Conservation (phyloP, 2,329 filamentous ascomycete genomes). For the Neoascochyta sp. region DNA sequence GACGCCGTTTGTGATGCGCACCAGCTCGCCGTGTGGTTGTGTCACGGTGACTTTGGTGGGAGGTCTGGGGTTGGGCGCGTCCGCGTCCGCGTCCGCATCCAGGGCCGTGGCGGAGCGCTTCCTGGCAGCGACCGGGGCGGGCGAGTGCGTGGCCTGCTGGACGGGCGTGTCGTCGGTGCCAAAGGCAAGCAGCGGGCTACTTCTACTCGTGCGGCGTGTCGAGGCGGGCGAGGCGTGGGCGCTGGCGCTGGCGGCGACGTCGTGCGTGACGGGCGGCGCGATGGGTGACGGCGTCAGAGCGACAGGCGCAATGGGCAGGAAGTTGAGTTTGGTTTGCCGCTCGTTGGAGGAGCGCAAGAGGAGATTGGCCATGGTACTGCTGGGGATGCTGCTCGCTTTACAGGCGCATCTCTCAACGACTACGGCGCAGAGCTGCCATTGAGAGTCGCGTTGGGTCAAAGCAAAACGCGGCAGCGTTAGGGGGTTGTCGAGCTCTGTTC, state of each 20-base stretch:
- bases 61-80: too few species aligned
- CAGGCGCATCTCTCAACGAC: conserved; percentile 27
- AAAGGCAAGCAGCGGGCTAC: conserved; percentile 20
- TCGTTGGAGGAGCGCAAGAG: conserved; percentile 32
- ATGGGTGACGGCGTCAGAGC: conserved; percentile 15
- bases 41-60: conserved; percentile 44
- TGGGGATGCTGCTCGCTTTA: conserved; percentile 17
- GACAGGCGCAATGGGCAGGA: conserved; percentile 29
- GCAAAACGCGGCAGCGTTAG: conserved; percentile 28
- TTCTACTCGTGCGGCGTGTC: conserved; percentile 28
- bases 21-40: conserved; percentile 42
- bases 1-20: conserved; percentile 45
- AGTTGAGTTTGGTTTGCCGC: conserved; percentile 29
- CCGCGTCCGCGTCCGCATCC: conserved; percentile 22
- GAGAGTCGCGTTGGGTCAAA: conserved; percentile 26
- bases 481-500: conserved; percentile 25
- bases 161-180: conserved; percentile 19
- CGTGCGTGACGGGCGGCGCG: too few species aligned
- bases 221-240: conserved; percentile 19
- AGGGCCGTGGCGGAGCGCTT: conserved; percentile 30
- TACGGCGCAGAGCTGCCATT: conserved; percentile 25
- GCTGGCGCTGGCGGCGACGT: conserved; percentile 11
- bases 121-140: conserved; percentile 19
- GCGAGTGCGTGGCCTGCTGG: conserved; percentile 8
- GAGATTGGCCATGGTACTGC: conserved; percentile 25